Conservation (phyloP, 768 basidiomycete species). For the Rhizopogon sp. region DNA sequence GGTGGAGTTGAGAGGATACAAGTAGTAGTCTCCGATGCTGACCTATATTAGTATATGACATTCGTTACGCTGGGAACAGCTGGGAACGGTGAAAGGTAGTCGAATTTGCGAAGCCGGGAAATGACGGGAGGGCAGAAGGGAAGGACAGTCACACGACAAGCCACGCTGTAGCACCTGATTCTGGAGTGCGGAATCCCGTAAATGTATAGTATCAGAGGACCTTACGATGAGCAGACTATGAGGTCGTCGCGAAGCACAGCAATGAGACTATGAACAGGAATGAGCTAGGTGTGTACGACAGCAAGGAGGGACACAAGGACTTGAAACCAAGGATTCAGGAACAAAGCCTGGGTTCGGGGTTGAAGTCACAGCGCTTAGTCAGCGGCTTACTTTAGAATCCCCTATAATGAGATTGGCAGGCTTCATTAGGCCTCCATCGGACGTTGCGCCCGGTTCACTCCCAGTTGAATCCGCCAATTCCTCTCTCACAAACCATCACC, state of each 20-base stretch:
- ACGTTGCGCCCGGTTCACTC: constrained; percentile 1
- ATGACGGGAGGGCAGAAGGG: not conserved
- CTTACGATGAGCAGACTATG: not conserved
- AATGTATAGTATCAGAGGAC: too few species aligned
- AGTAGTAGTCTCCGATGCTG: not conserved
- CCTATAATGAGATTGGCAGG: not conserved
- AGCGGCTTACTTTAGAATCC: not conserved
- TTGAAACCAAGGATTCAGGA: too few species aligned
- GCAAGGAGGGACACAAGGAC: not conserved
- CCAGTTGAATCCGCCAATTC: not conserved
- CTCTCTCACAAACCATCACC: not conserved
- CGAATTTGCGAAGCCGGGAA: not conserved
- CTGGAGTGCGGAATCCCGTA: not conserved
- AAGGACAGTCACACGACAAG: not conserved
- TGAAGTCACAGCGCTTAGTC: not conserved
- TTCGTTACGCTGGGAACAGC: too few species aligned
- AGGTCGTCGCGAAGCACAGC: not conserved
- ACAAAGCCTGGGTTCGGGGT: not conserved
- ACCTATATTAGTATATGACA: too few species aligned
- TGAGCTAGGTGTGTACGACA: not conserved
- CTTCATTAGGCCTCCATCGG: not conserved
- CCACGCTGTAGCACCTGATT: not conserved
- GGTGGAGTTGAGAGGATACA: not conserved
- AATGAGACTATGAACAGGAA: not conserved
- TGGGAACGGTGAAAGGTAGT: too few species aligned